Evolutionary conservation across 345 rosid species (phyloP).

Genomic region (Dipteronia dyeriana): DNA sequence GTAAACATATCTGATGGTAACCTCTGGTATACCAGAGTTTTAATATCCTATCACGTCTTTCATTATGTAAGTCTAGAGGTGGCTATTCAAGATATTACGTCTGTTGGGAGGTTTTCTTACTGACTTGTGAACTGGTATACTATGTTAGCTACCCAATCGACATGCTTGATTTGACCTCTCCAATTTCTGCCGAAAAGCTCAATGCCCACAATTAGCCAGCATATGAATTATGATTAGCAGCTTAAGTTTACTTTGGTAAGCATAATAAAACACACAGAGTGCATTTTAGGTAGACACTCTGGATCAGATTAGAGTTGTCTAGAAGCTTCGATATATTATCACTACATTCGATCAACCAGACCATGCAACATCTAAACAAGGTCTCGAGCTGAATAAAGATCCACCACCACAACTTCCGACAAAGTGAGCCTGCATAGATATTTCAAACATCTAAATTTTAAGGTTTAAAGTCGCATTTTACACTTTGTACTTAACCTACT

Average conservation of each 20-base stretch:
- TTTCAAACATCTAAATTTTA: neutral
- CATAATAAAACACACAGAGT: neutral
- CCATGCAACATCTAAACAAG: neutral
- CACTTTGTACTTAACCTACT: neutral
- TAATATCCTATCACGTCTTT: neutral
- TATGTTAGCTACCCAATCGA: neutral
- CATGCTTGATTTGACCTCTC: constrained; percentile 1
- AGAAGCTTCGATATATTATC: neutral
- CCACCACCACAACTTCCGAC: neutral
- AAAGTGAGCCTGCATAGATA: neutral
- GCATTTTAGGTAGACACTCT: neutral
- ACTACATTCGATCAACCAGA: neutral
- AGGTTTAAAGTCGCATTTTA: neutral
- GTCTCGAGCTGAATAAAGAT: neutral
- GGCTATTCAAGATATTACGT: neutral
- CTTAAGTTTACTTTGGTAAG: neutral
- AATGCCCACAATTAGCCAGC: neutral
- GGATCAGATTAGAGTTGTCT: neutral
- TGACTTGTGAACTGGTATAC: neutral
- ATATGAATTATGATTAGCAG: neutral
- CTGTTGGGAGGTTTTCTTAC: neutral
- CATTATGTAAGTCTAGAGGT: neutral
- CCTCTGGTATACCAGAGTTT: neutral
- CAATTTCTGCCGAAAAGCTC: neutral
- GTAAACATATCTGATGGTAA: too few species aligned